A percentile compares a stretch with the other conserved stretches of the same genome.
phyloP scores from a whole-genome alignment of 176 grass and related monocot genomes.

The Eleusine indica region DNA sequence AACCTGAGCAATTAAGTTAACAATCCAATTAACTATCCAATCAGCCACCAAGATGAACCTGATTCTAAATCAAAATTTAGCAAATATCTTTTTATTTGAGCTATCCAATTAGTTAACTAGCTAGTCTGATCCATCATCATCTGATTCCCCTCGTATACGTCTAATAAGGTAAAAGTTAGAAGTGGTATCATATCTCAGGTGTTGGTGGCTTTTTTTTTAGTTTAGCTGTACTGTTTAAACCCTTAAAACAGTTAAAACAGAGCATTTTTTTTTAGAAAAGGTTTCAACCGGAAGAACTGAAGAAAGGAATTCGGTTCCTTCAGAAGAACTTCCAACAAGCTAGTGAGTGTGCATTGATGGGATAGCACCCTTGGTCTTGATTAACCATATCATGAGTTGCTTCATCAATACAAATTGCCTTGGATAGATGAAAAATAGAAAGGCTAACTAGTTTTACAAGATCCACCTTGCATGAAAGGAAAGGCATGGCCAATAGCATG shows the following conservation, averaged over 20 bases:
- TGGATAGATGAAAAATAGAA: neutral
- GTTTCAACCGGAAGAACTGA: neutral
- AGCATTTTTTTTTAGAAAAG: neutral
- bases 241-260: neutral
- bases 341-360: neutral
- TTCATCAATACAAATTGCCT: constrained; percentile 11
- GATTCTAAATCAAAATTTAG: neutral
- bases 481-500: neutral
- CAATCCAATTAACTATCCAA: neutral
- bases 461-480: neutral
- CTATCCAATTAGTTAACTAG: neutral
- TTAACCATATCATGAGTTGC: neutral
- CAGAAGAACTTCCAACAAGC: neutral
- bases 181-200: neutral
- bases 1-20: too few species aligned
- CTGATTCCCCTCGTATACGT: neutral
- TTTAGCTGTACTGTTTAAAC: neutral
- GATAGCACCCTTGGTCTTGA: neutral
- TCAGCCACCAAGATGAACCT: neutral
- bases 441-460: constrained; percentile 15
- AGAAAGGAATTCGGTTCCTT: constrained; percentile 24
- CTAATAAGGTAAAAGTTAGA: neutral
- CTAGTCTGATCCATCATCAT: neutral
- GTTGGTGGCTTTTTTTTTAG: neutral
- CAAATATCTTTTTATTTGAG: neutral